Percentiles rank a stretch among this genome's conserved stretches.
phyloP scores from a whole-genome alignment of 805 yeast genomes.

The Starmerella vitae region DNA sequence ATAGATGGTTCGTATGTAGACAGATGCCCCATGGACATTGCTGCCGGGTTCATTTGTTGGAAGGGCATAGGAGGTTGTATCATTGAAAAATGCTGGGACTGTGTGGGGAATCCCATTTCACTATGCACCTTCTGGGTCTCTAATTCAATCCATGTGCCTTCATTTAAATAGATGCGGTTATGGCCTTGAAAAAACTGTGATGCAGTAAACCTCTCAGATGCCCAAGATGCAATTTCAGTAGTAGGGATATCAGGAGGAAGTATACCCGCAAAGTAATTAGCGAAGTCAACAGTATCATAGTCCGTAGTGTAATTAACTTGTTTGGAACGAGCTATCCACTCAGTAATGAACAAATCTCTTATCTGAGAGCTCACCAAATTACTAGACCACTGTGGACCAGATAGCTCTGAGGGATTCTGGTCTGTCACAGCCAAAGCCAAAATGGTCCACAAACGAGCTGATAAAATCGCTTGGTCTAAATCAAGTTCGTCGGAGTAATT shows the following conservation, averaged over 20 bases:
- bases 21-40: not conserved
- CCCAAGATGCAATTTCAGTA: conserved; percentile 25
- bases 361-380: conserved; percentile 28
- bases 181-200: conserved; percentile 28
- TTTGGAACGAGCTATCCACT: conserved; percentile 28
- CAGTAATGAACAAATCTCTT: conserved; percentile 27
- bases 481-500: conserved; percentile 16
- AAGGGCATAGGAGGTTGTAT: not conserved
- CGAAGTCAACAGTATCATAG: conserved; percentile 29
- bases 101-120: not conserved
- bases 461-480: conserved; percentile 19
- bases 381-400: conserved; percentile 26
- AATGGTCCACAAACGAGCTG: conserved; percentile 29
- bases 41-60: too few relatives aligned
- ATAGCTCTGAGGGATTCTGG: conserved; percentile 20
- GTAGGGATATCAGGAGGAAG: conserved; percentile 25
- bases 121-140: conserved; percentile 19
- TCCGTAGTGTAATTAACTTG: conserved; percentile 30
- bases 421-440: conserved; percentile 24
- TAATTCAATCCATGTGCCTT: conserved; percentile 28
- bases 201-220: conserved; percentile 25
- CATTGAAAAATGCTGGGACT: not conserved
- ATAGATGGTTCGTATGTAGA: conserved; percentile 4
- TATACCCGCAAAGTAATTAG: conserved; percentile 25
- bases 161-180: conserved; percentile 29